Base-by-base conservation (phyloP, 176 grass and related monocot genomes). In the Cenchrus fungigraminus region DNA sequence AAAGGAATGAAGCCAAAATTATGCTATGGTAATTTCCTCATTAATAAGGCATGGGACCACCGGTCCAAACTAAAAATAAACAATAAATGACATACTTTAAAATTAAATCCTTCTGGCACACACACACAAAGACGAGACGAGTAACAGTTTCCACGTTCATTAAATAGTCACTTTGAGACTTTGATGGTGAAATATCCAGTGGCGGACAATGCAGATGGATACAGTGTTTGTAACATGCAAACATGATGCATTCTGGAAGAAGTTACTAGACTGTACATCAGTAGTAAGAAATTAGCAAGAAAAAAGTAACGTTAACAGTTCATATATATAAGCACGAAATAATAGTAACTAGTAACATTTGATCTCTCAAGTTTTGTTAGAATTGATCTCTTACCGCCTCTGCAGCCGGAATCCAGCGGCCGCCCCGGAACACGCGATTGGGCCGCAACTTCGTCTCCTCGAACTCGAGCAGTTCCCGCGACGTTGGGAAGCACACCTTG, bases 401-500 rank as follows among this genome's bases (percentile, higher is more conserved):
- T 73, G 82, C 72, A 66, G 88, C 58, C 0, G 82, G 66, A 76
- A 98, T 32, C 92, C 92, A 95, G 4, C 55, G 61, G 0, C 63
- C 65, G 12, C 73, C 61, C 40, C 46, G 4, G 78, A 86, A 93
- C 22, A 87, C 49, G 51, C 80, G 79, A 29, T 84, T 87, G 31
- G 76, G 87, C 9, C 95, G 85, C 79, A 98, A 55, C 28, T 61
- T 79, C 34, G 65, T 53, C 55, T 66, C 79, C n/a, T 73, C 64
- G 65, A 95, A 91, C 69, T 88, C 84, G 5, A 93, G 45, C 60
- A 74, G 73, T 64, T 98, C 92, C 77, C 91, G 83, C 40, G 88
- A 78, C 20, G 82, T 79, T 12, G 92, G 92, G 65, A 98, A 93
- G n/a, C 82, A 82, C 9, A 98, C 95, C 3, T n/a, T 61, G 72